Conservation (phyloP, 1,139 yeast species). For the Yamadazyma taylorii region DNA sequence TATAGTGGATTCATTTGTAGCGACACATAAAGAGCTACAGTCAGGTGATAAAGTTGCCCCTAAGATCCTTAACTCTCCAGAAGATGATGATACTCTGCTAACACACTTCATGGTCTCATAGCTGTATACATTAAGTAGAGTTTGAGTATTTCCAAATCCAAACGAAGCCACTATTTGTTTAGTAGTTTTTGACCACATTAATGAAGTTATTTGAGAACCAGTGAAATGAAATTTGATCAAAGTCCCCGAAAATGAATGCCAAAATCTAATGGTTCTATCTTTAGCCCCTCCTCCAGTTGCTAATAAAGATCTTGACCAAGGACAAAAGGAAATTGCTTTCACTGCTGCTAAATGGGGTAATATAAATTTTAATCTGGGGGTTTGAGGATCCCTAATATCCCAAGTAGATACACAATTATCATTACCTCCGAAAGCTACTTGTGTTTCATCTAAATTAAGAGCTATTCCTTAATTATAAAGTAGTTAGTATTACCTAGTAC, state of each 20-base stretch:
- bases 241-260: constrained; percentile 83
- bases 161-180: constrained; percentile 74
- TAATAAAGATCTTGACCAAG: constrained; percentile 41
- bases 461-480: constrained; percentile 49
- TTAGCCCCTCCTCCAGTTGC: constrained; percentile 48
- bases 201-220: constrained; percentile 73
- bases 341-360: constrained; percentile 48
- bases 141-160: constrained; percentile 66
- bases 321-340: constrained; percentile 47
- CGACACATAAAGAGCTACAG: constrained; percentile 60
- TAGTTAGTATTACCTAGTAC: too few species aligned
- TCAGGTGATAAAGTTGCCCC: constrained; percentile 71
- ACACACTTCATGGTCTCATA: constrained; percentile 62
- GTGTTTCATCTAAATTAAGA: constrained; percentile 44
- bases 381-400: constrained; percentile 45
- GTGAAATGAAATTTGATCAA: constrained; percentile 55
- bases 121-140: constrained; percentile 56
- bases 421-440: constrained; percentile 71
- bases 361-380: constrained; percentile 45
- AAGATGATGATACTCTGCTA: constrained; percentile 51
- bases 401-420: constrained; percentile 71
- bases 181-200: constrained; percentile 68
- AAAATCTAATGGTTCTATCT: constrained; percentile 59
- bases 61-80: constrained; percentile 58
- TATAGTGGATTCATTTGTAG: constrained; percentile 74